Evolutionary conservation across 2,329 filamentous ascomycete species (phyloP).

Genomic region (Sarocladium kiliense): DNA sequence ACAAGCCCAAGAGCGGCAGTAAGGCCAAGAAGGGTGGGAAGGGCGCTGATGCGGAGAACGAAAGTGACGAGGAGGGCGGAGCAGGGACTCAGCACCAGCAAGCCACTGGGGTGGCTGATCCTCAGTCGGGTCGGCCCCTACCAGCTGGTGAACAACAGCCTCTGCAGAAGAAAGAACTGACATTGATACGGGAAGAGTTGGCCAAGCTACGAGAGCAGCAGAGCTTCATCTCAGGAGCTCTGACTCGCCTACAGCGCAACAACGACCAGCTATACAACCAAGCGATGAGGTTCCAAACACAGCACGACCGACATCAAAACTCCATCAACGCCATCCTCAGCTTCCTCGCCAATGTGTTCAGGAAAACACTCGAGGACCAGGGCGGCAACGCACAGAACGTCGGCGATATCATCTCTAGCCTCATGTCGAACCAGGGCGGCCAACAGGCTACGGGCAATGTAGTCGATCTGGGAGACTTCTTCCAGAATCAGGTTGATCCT

Average conservation of each 20-base stretch:
- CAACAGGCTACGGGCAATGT: constrained; percentile 46
- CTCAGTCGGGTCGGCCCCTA: constrained; percentile 20
- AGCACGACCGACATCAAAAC: constrained; percentile 95
- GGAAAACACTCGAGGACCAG: constrained; percentile 84
- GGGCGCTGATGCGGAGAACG: constrained; percentile 60
- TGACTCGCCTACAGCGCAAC: constrained; percentile 74
- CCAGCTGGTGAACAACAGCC: constrained; percentile 39
- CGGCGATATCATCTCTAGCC: constrained; percentile 75
- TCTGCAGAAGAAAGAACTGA: constrained; percentile 66
- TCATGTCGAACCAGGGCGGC: constrained; percentile 52
- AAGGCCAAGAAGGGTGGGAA: constrained; percentile 47
- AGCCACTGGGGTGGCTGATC: neutral
- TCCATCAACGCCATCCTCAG: constrained; percentile 98
- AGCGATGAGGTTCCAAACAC: constrained; percentile 80
- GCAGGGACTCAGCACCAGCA: neutral
- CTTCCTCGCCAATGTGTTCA: constrained; percentile 94
- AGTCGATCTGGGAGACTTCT: constrained; percentile 56
- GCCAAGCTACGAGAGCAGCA: constrained; percentile 81
- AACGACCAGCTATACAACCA: constrained; percentile 86
- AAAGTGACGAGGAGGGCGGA: constrained; percentile 53
- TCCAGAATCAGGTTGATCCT: constrained; percentile 39
- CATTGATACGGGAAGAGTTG: constrained; percentile 73
- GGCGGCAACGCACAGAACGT: constrained; percentile 65
- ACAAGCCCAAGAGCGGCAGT: constrained; percentile 80
- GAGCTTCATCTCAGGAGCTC: constrained; percentile 75